phyloP scores from a whole-genome alignment of 169 alveolate species.

The Eimeria zaria region DNA sequence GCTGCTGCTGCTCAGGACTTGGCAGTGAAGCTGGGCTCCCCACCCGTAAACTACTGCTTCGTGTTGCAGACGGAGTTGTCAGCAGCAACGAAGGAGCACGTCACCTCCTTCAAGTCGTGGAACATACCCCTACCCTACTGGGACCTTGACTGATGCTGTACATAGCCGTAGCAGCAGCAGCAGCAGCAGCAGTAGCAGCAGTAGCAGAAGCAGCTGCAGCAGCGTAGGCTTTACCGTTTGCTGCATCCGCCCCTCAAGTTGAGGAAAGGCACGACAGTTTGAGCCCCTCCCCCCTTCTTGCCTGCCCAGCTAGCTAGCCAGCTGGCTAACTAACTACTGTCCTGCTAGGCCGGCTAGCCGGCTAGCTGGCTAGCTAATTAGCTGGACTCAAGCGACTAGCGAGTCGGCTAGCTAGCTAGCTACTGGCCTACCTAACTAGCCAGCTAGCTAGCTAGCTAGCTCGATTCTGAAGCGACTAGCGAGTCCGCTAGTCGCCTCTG shows the following conservation, averaged over 20 bases:
- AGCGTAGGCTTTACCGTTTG: background rate
- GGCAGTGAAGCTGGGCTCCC: conserved; percentile 51
- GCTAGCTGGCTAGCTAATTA: too few species aligned
- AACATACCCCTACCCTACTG: conserved; percentile 48
- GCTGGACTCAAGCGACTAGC: too few species aligned
- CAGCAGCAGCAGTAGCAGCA: conserved; percentile 15
- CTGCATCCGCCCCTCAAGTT: conserved; percentile 17
- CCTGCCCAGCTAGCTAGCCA: background rate
- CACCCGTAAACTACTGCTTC: conserved; percentile 44
- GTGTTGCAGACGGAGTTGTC: conserved; percentile 41
- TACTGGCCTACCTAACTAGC: background rate
- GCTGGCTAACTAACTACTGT: background rate
- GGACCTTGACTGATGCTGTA: conserved; percentile 15
- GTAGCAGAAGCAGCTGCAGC: background rate
- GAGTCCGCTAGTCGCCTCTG: background rate
- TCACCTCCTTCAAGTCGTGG: conserved; percentile 26
- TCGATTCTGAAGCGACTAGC: background rate
- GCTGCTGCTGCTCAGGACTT: conserved; percentile 51
- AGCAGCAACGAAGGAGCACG: conserved; percentile 30
- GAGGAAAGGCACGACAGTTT: background rate
- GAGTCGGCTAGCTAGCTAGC: conserved; percentile 4
- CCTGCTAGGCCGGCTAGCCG: too few species aligned
- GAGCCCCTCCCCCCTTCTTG: background rate
- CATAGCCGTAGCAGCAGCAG: background rate
- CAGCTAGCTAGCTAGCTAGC: background rate